Percentiles rank a stretch among this genome's conserved stretches.
Conservation (phyloP, 2,329 filamentous ascomycete species). For the Coniochaeta pulveracea region DNA sequence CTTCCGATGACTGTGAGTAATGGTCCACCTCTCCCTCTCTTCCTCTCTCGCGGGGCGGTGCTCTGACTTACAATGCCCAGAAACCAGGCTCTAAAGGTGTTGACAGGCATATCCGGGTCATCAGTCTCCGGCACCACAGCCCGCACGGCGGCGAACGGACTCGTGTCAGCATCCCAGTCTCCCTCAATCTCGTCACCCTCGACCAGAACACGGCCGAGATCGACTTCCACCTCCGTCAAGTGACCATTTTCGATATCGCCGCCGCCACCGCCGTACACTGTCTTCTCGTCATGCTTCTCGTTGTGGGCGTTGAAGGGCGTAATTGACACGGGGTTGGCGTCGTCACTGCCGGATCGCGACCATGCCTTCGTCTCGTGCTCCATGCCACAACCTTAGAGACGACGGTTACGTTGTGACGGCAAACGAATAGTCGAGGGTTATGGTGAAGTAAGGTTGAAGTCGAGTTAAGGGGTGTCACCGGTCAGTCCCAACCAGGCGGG, state of each 20-base stretch:
- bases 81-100: constrained; percentile 34
- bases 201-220: not conserved
- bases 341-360: too few species aligned
- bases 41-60: constrained; percentile 8
- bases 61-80: constrained; percentile 23
- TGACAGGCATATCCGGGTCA: constrained; percentile 19
- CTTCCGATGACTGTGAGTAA: constrained; percentile 3
- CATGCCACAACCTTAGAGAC: too few species aligned
- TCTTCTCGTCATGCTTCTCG: too few species aligned
- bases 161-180: constrained; percentile 1
- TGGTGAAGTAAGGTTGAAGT: too few species aligned
- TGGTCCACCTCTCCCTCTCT: not conserved
- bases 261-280: not conserved
- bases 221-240: constrained; percentile 1
- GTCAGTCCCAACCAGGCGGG: too few species aligned
- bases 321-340: not conserved
- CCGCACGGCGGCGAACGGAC: constrained; percentile 18
- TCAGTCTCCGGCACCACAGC: constrained; percentile 21
- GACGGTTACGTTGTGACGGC: too few species aligned
- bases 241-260: not conserved
- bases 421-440: too few species aligned
- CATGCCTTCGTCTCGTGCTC: too few species aligned
- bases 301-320: too few species aligned
- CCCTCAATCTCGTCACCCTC: not conserved
- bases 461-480: too few species aligned